These are phyloP conservation scores for Neonectria coccinea DNA, from an alignment of 2,329 filamentous ascomycete species.

Conservation along the genomic window DNA sequence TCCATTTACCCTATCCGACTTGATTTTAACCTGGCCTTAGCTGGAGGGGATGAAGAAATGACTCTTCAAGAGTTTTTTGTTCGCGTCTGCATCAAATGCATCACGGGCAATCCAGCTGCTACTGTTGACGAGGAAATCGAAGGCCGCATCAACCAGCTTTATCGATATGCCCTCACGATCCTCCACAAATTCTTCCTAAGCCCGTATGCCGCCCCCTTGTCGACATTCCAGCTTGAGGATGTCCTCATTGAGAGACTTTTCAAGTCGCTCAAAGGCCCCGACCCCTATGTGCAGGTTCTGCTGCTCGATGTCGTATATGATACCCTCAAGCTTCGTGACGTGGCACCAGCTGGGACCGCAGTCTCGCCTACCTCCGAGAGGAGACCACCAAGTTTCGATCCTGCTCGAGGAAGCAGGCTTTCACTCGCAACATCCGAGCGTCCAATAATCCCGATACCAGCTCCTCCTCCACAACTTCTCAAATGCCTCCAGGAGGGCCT, in stretches of 20 bases:
- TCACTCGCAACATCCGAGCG: conserved; percentile 52
- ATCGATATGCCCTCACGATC: conserved; percentile 76
- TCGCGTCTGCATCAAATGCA: conserved; percentile 72
- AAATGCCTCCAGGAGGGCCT: conserved; percentile 87
- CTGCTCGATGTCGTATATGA: conserved; percentile 83
- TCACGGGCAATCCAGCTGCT: conserved; percentile 51
- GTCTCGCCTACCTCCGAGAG: conserved; percentile 62
- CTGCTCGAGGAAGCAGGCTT: conserved; percentile 53
- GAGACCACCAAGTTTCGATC: conserved; percentile 56
- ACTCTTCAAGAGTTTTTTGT: conserved; percentile 76
- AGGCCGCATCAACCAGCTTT: conserved; percentile 71
- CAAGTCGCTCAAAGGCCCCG: conserved; percentile 69
- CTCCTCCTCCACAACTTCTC: conserved; percentile 79
- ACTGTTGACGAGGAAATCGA: conserved; percentile 43
- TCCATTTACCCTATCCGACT: neutral
- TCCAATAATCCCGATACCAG: conserved; percentile 24
- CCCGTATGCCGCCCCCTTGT: conserved; percentile 69
- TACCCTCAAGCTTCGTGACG: conserved; percentile 74
- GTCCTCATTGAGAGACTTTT: conserved; percentile 76
- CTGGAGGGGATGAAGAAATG: conserved; percentile 64
- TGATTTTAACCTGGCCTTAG: conserved; percentile 51
- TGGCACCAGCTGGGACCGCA: conserved; percentile 54
- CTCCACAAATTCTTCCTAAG: conserved; percentile 77
- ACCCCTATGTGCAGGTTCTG: conserved; percentile 79
- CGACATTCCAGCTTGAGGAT: conserved; percentile 75